phyloP scores from a whole-genome alignment of 2,329 filamentous ascomycete genomes.

The Aspergillus piperis region DNA sequence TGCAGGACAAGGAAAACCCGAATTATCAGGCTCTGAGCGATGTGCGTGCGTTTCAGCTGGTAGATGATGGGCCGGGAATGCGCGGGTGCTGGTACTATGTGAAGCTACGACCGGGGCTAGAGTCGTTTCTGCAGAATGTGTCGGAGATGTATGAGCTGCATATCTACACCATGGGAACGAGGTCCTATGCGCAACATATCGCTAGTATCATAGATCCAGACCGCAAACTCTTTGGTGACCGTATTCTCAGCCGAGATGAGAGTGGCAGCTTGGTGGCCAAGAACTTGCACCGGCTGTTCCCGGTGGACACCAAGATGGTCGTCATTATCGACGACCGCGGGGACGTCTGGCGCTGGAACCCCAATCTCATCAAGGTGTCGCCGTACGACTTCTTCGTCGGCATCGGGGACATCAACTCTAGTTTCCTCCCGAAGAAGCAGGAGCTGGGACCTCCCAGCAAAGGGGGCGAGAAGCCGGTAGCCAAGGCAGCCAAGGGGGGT shows the following conservation, averaged over 20 bases:
- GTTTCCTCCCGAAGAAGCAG: constrained; percentile 81
- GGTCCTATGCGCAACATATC: constrained; percentile 91
- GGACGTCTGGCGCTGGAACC: constrained; percentile 92
- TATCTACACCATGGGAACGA: constrained; percentile 98
- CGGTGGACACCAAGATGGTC: constrained; percentile 97
- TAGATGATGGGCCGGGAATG: constrained; percentile 77
- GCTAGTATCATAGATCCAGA: constrained; percentile 91
- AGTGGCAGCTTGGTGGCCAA: constrained; percentile 92
- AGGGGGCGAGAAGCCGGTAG: constrained; percentile 24
- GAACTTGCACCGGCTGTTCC: constrained; percentile 86
- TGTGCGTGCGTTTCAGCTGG: constrained; percentile 82
- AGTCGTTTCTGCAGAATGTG: constrained; percentile 75
- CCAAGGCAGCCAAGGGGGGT: constrained; percentile 27
- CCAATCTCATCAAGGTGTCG: constrained; percentile 90
- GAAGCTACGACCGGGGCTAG: constrained; percentile 87
- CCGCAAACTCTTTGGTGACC: constrained; percentile 84
- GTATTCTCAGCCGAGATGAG: constrained; percentile 94
- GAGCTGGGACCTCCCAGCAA: constrained; percentile 53
- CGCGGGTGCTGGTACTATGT: constrained; percentile 95
- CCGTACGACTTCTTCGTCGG: constrained; percentile 98
- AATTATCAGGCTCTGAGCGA: constrained; percentile 90
- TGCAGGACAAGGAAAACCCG: constrained; percentile 80
- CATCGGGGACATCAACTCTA: constrained; percentile 98
- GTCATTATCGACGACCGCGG: constrained; percentile 97
- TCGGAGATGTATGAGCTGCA: constrained; percentile 88